Evolutionary conservation across 1,284 basidiomycete genomes (phyloP).

Genomic region (Trichosporon sp.): DNA sequence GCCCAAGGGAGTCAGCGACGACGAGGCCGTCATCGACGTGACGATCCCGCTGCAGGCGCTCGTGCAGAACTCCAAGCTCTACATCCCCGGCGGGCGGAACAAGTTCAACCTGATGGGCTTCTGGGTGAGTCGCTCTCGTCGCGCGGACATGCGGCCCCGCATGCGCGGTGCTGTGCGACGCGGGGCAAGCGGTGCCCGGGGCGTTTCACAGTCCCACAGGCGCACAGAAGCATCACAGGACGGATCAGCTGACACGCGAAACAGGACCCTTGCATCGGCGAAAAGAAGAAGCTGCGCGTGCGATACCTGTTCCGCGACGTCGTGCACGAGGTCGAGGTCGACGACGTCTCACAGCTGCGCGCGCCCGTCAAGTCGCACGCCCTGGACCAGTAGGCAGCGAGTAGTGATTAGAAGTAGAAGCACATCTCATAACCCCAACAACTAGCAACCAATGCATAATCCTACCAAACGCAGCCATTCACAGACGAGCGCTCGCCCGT

Average conservation of each 20-base stretch:
- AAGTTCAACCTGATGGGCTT: constrained; percentile 52
- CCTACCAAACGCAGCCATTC: not conserved
- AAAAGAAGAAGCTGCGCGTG: constrained; percentile 58
- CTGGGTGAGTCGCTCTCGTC: constrained; percentile 30
- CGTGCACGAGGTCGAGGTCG: constrained; percentile 69
- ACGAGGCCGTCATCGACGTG: constrained; percentile 59
- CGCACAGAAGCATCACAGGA: not conserved
- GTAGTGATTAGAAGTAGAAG: not conserved
- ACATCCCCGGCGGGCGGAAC: constrained; percentile 66
- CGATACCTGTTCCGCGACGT: constrained; percentile 71
- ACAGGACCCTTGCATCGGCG: constrained; percentile 50
- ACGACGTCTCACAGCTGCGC: constrained; percentile 65
- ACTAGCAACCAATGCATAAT: not conserved
- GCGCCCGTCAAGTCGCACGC: constrained; percentile 62
- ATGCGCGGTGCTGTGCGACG: not conserved
- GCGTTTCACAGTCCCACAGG: not conserved
- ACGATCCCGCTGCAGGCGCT: constrained; percentile 75
- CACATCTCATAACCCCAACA: not conserved
- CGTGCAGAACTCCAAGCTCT: constrained; percentile 70
- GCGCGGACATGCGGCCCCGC: not conserved
- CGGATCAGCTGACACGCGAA: not conserved
- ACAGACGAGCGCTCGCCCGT: not conserved
- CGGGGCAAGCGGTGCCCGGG: not conserved
- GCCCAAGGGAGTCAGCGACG: constrained; percentile 53
- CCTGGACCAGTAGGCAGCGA: constrained; percentile 4